Conservation (phyloP, 1,284 basidiomycete genomes). For the Schizophyllum commune region DNA sequence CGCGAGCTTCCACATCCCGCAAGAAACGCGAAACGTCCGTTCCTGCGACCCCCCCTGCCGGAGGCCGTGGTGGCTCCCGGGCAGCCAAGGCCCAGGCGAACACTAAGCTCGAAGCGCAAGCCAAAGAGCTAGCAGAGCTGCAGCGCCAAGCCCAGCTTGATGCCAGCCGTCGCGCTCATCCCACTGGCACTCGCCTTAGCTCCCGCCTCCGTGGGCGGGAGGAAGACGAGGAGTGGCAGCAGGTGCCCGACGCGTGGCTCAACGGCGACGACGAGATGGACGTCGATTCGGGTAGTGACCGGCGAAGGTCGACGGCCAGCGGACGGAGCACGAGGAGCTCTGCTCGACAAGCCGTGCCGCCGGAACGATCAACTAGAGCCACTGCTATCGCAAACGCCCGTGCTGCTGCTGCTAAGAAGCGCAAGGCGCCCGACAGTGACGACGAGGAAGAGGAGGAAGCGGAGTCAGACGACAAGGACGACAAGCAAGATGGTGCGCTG, state of each 20-base stretch:
- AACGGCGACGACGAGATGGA: constrained; percentile 11
- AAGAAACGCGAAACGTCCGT: constrained; percentile 4
- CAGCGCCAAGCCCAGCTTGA: constrained; percentile 38
- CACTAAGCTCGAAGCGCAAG: constrained; percentile 57
- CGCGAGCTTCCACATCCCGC: not conserved
- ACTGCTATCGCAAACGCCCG: not conserved
- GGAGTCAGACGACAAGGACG: constrained; percentile 2
- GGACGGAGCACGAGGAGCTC: constrained; percentile 9
- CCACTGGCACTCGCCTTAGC: constrained; percentile 49
- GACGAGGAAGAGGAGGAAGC: constrained; percentile 9
- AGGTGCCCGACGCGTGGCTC: constrained; percentile 71
- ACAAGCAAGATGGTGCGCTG: constrained; percentile 5
- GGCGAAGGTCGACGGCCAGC: not conserved
- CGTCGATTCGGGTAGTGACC: constrained; percentile 7
- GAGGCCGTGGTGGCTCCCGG: constrained; percentile 34
- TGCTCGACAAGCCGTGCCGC: not conserved
- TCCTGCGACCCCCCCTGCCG: constrained; percentile 17
- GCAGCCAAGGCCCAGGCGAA: constrained; percentile 68
- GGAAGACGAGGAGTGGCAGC: constrained; percentile 67
- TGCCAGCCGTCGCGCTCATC: constrained; percentile 3
- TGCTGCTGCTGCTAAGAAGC: not conserved
- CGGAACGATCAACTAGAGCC: not conserved
- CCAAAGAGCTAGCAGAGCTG: constrained; percentile 56
- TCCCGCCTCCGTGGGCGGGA: constrained; percentile 48
- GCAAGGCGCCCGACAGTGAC: constrained; percentile 6